A percentile compares a stretch with the other conserved stretches of the same genome.
phyloP scores from a whole-genome alignment of 441 rosid genomes.

The Macaranga tanarius region DNA sequence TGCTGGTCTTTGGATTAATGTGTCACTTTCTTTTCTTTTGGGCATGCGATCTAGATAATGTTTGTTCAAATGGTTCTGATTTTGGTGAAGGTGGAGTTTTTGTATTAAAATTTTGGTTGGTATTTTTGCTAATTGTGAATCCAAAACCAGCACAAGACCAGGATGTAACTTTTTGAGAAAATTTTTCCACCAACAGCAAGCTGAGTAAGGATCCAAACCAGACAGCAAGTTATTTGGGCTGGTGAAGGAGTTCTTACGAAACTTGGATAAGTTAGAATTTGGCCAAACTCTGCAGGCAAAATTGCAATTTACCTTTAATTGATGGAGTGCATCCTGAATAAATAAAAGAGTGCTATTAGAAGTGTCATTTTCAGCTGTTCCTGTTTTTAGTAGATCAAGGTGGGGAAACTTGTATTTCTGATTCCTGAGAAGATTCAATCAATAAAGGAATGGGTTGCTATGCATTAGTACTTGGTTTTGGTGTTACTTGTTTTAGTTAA shows the following conservation, averaged over 20 bases:
- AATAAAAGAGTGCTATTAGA: background rate
- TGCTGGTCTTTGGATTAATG: background rate
- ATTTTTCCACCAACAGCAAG: background rate
- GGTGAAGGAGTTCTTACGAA: background rate
- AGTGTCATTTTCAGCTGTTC: background rate
- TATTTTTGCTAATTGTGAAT: background rate
- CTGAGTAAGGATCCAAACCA: background rate
- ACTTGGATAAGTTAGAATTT: background rate
- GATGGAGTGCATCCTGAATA: background rate
- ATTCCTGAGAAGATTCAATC: background rate
- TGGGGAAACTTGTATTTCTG: background rate
- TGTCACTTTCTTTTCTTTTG: background rate
- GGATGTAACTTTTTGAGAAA: background rate
- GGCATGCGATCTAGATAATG: constrained; percentile 7
- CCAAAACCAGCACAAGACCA: background rate
- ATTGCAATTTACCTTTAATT: background rate
- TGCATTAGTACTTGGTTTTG: background rate
- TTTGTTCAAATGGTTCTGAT: background rate
- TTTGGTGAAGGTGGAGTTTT: background rate
- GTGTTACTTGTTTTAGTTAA: constrained; percentile 4
- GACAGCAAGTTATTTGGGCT: background rate
- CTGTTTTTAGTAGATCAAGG: background rate
- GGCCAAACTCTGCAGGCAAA: background rate
- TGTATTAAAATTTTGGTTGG: background rate
- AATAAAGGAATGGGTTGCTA: background rate